These are phyloP conservation scores for Xylogone sp. DNA, from an alignment of 2,329 filamentous ascomycete genomes.

Conservation along the genomic window DNA sequence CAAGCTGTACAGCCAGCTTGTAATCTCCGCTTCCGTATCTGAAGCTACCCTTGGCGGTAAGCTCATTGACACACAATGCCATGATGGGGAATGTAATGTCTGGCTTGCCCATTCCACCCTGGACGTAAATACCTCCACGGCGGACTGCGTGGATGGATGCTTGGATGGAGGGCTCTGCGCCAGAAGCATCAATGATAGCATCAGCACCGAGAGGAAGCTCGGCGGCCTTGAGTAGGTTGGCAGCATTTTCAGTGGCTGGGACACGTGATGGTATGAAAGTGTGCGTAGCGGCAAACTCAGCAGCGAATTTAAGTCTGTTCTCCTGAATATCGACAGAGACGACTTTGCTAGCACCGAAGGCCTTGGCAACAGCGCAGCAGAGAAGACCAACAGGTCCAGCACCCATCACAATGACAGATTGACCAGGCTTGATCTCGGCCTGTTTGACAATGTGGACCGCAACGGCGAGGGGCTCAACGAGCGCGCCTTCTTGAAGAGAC, in stretches of 20 bases:
- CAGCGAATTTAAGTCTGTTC: constrained; percentile 74
- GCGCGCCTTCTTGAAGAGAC: constrained; percentile 78
- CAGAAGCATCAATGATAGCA: constrained; percentile 75
- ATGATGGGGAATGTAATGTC: constrained; percentile 92
- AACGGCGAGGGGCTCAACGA: constrained; percentile 85
- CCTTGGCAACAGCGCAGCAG: constrained; percentile 79
- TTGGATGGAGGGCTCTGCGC: constrained; percentile 76
- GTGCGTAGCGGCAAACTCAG: constrained; percentile 67
- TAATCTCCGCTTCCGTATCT: constrained; percentile 89
- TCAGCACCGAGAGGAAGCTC: constrained; percentile 67
- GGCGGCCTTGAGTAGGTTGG: constrained; percentile 58
- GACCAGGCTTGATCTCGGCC: constrained; percentile 67
- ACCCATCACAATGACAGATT: constrained; percentile 79
- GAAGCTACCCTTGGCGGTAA: constrained; percentile 84
- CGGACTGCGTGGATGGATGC: constrained; percentile 67
- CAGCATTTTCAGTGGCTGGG: constrained; percentile 69
- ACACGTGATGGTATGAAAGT: constrained; percentile 61
- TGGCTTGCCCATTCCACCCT: constrained; percentile 84
- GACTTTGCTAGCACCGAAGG: constrained; percentile 80
- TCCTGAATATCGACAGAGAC: constrained; percentile 87
- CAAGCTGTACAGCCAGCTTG: constrained; percentile 68
- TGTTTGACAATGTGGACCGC: constrained; percentile 82
- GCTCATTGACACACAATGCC: constrained; percentile 83
- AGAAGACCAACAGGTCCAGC: constrained; percentile 84
- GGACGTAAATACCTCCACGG: constrained; percentile 72